Evolutionary conservation across 1,139 yeast species (phyloP), one percentile per base, ranked within the genome.

Genomic region (Pichia sp.): DNA sequence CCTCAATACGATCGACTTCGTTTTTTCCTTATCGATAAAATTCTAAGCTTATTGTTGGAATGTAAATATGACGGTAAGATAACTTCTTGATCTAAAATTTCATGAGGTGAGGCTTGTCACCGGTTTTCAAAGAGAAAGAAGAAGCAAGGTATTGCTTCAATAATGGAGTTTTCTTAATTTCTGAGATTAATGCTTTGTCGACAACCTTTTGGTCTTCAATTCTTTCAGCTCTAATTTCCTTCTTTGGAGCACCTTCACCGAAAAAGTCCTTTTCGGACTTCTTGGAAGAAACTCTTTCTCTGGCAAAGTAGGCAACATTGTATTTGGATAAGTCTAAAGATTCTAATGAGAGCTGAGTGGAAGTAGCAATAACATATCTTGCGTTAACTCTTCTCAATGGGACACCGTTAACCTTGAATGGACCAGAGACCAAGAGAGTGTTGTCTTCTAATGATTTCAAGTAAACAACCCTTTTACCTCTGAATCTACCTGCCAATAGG

Each of bases 381-480:
- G 98, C 86, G 79, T 93, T 93, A 67, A 93, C 98, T 85, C 99
- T 90, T 86, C 97, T 90, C 77, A 93, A 86, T 78, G 99, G 99
- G 69, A 93, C 99, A 84, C 99, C 99, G 80, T 95, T 95, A 72
- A 93, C 90, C 87, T 93, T 95, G 96, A 93, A 95, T 74, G 99
- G 99, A 76, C 99, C 99, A 63, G 97, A 81, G 66, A 93, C 97
- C 75, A 93, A 88, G 74, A 95, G 84, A 67, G 98, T 93, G 92
- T 89, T 90, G 86, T 95, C 99, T 81, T 90, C 98, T 76, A 95
- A 85, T 80, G 87, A 81, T 88, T 93, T 93, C 77, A 93, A 87
- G 90, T 87, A 89, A 64, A 93, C 98, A 72, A 93, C 99, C 83
- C 99, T 93, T 90, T 93, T 95, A 77, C 99, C 99, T 82, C 99